Base-by-base conservation (phyloP, 2,329 filamentous ascomycete genomes). In the Diaporthe ampelina region DNA sequence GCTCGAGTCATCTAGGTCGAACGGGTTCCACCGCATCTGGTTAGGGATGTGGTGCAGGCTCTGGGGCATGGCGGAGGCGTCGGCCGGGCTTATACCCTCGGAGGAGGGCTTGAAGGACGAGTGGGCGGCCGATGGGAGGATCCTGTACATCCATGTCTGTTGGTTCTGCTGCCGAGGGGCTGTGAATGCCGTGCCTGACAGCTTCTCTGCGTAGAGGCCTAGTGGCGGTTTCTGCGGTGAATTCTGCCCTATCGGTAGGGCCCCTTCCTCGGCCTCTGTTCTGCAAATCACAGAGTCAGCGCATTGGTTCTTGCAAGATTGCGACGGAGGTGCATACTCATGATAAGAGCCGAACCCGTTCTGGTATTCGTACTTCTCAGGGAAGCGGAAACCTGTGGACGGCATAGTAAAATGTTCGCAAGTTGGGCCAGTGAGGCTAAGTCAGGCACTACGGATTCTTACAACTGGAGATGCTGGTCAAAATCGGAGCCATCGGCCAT, bases 191-290 rank as follows among this genome's bases (percentile, higher is more conserved):
- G 91, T 93, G 10, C 92, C 93, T 0, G 92, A 94, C 56, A 94
- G 87, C 85, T 94, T 93, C 84, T 97, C 95, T 37, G 94, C 91
- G 84, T 97, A 97, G 37, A 97, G 90, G 0, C 94, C 94, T 77
- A 91, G 91, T 0, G 94, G 89, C 0, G 92, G 92, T 80, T 95
- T 94, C 81, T 97, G 94, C 0, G 95, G 95, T 2, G 93, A 94
- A 86, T 97, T 97, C 54, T 92, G 89, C 65, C 89, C 94, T 74
- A 94, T 81, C 13, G 95, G 94, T 5, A 96, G 87, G 8, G 94
- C 92, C 24, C 92, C 93, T 21, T 91, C 87, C 73, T 96, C 86
- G 58, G 94, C 94, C 86, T 97, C 94, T 56, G 93, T 91, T 81
- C 94, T 95, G 79, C 7, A 37, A 37, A 37, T 37, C 10, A 9